Evolutionary conservation across 176 grass and related monocot genomes (phyloP).

Genomic region (Ensete glaucum): DNA sequence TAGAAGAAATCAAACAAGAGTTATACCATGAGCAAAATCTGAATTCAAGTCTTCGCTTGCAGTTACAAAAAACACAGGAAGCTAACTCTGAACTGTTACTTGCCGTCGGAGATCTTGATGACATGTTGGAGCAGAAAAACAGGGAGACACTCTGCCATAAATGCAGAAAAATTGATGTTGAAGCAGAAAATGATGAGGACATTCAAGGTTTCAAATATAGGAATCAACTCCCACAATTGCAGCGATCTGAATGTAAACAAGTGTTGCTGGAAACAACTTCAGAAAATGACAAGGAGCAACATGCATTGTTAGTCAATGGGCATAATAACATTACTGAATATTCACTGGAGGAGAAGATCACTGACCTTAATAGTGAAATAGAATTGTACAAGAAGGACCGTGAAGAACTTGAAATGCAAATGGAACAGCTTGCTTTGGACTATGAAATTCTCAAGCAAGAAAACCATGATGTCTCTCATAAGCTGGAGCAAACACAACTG

Average conservation of each 20-base stretch:
- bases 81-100: slow-evolving; percentile 88
- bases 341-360: slow-evolving; percentile 64
- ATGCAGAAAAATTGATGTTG: slow-evolving; percentile 21
- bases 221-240: slow-evolving; percentile 33
- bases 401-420: slow-evolving; percentile 96
- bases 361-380: slow-evolving; percentile 65
- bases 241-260: slow-evolving; percentile 41
- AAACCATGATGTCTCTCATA: slow-evolving; percentile 84
- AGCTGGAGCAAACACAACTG: slow-evolving; percentile 79
- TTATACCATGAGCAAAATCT: slow-evolving; percentile 71
- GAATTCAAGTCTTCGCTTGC: slow-evolving; percentile 58
- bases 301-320: slow-evolving; percentile 43
- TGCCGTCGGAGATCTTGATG: slow-evolving; percentile 87
- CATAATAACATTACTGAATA: slow-evolving; percentile 26
- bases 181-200: slow-evolving; percentile 24
- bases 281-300: slow-evolving; percentile 40
- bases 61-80: slow-evolving; percentile 87
- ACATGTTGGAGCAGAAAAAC: slow-evolving; percentile 72
- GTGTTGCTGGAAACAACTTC: slow-evolving; percentile 39
- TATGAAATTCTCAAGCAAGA: slow-evolving; percentile 99
- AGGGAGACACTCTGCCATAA: slow-evolving; percentile 35
- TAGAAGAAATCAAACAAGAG: slow-evolving; percentile 83
- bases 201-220: slow-evolving; percentile 42
- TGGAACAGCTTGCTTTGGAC: slow-evolving; percentile 97
- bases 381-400: slow-evolving; percentile 92